Evolutionary conservation across 2,329 filamentous ascomycete species (phyloP).

Genomic region (Cyphellophora attinorum): DNA sequence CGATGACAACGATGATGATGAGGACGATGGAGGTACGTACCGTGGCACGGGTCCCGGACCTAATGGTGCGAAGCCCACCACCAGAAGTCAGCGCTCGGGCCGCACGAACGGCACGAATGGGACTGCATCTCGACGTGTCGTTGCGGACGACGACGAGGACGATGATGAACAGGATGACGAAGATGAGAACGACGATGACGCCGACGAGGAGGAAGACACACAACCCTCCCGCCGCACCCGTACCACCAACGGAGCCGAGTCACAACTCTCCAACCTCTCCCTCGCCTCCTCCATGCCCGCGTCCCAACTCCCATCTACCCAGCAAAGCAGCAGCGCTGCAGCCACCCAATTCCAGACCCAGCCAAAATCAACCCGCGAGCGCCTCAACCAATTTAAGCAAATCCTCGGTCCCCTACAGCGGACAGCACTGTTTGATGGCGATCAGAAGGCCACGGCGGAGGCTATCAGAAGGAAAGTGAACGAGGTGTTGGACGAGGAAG

Average conservation of each 20-base stretch:
- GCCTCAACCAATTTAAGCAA: slow-evolving; percentile 65
- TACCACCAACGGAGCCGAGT: slow-evolving; percentile 28
- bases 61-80: slow-evolving; percentile 17
- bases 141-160: slow-evolving; percentile 45
- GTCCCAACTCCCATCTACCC: slow-evolving; percentile 54
- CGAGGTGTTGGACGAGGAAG: slow-evolving; percentile 20
- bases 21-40: slow-evolving; percentile 18
- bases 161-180: slow-evolving; percentile 43
- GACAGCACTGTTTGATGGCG: slow-evolving; percentile 75
- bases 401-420: slow-evolving; percentile 76
- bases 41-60: slow-evolving; percentile 17
- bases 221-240: slow-evolving; percentile 24
- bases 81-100: slow-evolving; percentile 14
- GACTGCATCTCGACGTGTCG: slow-evolving; percentile 28
- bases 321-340: slow-evolving; percentile 12
- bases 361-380: slow-evolving; percentile 43
- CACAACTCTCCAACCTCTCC: slow-evolving; percentile 36
- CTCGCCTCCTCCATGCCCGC: slow-evolving; percentile 73
- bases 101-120: slow-evolving; percentile 23
- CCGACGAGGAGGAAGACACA: neutral
- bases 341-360: slow-evolving; percentile 21
- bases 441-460: slow-evolving; percentile 52
- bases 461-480: neutral
- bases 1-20: slow-evolving; percentile 25
- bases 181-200: slow-evolving; percentile 28